A percentile compares a stretch with the other conserved stretches of the same genome.
Conservation (phyloP, 495 filamentous ascomycete genomes). For the Ascobolus immersus region DNA sequence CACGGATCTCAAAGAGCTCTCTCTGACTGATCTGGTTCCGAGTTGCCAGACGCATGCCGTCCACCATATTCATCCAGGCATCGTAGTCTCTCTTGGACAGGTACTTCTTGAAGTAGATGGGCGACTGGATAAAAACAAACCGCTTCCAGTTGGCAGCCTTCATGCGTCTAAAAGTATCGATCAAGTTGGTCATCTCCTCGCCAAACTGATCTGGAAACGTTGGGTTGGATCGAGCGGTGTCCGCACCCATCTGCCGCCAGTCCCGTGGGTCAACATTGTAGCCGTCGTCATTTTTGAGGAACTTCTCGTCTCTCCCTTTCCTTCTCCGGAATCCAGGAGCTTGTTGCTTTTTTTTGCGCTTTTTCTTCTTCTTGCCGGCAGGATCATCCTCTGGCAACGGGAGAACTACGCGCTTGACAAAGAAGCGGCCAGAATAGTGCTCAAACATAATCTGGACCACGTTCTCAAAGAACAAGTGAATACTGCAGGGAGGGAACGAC, state of each 20-base stretch:
- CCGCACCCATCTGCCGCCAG: constrained; percentile 1
- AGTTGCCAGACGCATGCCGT: constrained; percentile 1
- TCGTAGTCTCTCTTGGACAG: constrained; percentile 2
- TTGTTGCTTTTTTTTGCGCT: background rate
- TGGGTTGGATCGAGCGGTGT: background rate
- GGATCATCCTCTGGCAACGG: too few relatives aligned
- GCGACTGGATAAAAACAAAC: constrained; percentile 1
- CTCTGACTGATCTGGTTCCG: background rate
- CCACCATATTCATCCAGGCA: constrained; percentile 1
- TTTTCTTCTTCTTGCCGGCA: too few relatives aligned
- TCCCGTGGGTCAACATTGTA: constrained; percentile 1
- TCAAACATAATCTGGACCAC: constrained; percentile 1
- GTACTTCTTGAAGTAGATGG: constrained; percentile 2
- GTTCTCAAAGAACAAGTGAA: constrained; percentile 7
- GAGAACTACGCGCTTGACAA: background rate
- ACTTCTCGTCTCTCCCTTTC: constrained; percentile 1
- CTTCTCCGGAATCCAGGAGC: background rate
- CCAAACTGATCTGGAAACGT: constrained; percentile 2
- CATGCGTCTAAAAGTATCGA: constrained; percentile 2
- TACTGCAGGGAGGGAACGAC: constrained; percentile 4
- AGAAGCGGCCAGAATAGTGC: constrained; percentile 4
- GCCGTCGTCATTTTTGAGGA: constrained; percentile 2
- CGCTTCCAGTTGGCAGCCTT: constrained; percentile 6
- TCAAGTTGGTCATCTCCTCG: background rate
- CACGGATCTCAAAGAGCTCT: background rate